These are phyloP conservation scores for Candida dajiaensis DNA, from an alignment of 805 yeast species.

Conservation along the genomic window DNA sequence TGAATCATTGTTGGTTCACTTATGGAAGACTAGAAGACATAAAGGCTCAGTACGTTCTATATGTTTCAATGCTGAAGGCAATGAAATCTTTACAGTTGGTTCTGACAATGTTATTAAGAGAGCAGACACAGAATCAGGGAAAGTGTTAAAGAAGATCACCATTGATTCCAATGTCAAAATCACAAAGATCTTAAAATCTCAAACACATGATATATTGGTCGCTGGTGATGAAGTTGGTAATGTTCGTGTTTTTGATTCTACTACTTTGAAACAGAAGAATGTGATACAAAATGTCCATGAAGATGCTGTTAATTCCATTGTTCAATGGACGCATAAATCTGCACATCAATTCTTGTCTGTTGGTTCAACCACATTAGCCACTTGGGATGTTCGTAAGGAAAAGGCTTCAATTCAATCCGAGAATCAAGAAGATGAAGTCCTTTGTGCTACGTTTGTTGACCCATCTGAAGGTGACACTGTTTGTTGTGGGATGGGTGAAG, in stretches of 20 bases:
- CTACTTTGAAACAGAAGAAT: conserved; percentile 41
- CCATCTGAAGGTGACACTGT: conserved; percentile 55
- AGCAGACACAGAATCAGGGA: conserved; percentile 67
- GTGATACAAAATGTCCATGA: conserved; percentile 56
- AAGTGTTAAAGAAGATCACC: conserved; percentile 53
- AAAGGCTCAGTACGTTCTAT: conserved; percentile 81
- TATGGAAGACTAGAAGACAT: conserved; percentile 88
- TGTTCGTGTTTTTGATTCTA: conserved; percentile 56
- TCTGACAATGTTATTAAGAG: conserved; percentile 74
- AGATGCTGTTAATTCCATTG: conserved; percentile 71
- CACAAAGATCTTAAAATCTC: conserved; percentile 30
- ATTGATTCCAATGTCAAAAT: conserved; percentile 16
- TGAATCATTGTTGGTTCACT: conserved; percentile 22
- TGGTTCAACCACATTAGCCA: conserved; percentile 78
- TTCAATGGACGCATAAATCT: conserved; percentile 62
- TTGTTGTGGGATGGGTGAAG: conserved; percentile 87
- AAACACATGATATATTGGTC: conserved; percentile 37
- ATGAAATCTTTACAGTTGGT: conserved; percentile 62
- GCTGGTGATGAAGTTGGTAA: conserved; percentile 67
- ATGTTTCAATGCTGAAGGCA: conserved; percentile 48
- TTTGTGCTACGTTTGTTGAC: conserved; percentile 66
- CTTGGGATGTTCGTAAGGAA: conserved; percentile 66
- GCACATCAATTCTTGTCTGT: conserved; percentile 73
- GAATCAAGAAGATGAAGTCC: conserved; percentile 90
- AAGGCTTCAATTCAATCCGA: conserved; percentile 54